Conservation (phyloP, 108 stramenopile genomes). For the Nitzschia inconspicua region DNA sequence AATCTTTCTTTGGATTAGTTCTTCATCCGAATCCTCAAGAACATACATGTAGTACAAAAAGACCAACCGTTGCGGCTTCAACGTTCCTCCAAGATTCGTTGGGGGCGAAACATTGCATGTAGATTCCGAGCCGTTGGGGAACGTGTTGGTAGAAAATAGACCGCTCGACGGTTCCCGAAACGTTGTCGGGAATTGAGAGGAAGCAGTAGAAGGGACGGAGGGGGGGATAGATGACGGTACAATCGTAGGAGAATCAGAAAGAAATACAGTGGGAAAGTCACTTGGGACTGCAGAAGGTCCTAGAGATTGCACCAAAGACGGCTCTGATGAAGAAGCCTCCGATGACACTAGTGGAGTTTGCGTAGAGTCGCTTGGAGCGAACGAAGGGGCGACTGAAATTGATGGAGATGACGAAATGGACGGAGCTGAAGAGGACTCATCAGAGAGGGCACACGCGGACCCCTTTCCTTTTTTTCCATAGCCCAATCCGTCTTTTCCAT, state of each 20-base stretch:
- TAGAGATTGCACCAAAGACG: not conserved
- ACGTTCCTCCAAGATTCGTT: not conserved
- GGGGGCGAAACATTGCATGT: slow-evolving; percentile 4
- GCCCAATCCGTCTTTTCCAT: not conserved
- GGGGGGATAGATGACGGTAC: slow-evolving; percentile 32
- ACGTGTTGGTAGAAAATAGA: not conserved
- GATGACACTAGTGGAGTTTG: not conserved
- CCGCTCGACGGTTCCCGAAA: not conserved
- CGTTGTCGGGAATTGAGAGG: slow-evolving; percentile 8
- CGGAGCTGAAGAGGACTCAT: not conserved
- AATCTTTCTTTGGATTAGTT: not conserved
- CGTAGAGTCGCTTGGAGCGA: not conserved
- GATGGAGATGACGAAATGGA: slow-evolving; percentile 5
- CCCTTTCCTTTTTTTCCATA: not conserved
- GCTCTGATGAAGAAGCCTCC: slow-evolving; percentile 1
- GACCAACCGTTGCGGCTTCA: slow-evolving; percentile 3
- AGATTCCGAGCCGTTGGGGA: not conserved
- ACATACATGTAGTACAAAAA: slow-evolving; percentile 21
- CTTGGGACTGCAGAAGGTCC: not conserved
- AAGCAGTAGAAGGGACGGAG: slow-evolving; percentile 21
- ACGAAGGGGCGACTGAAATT: not conserved
- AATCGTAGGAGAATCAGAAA: slow-evolving; percentile 1
- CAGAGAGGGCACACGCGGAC: not conserved
- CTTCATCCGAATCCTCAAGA: not conserved
- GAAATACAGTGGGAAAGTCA: not conserved